Base-by-base conservation (phyloP, 208 protist genomes). In the Strigomonas culicis region DNA sequence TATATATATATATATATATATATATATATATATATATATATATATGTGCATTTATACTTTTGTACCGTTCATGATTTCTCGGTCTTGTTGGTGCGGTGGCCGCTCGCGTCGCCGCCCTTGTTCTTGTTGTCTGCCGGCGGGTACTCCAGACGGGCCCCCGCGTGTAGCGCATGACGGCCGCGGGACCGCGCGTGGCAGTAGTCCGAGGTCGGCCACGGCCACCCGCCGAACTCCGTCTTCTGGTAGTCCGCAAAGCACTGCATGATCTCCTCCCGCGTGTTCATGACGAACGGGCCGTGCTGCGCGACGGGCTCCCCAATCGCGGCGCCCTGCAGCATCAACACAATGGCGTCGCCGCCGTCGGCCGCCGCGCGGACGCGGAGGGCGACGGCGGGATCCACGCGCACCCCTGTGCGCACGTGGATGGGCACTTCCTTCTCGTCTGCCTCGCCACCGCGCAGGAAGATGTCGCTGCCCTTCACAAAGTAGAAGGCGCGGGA, bases 251-350 rank as follows among this genome's bases (percentile, higher is more conserved):
- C 49, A 50, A 96, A 92, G 49, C 89, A 92, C 68, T 97, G 72
- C 39, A 64, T 2, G 65, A 98, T 92, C 70, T 98, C 93, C 39
- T 87, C 76, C 41, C 81, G 52, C n/a, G 90, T 97, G 79, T 92
- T 97, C 86, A 97, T 97, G 53, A 98, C 93, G 62, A 98, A 98
- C 19, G 97, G 97, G 17, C 97, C 97, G 63, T 97, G 77, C 71
- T 83, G 75, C 39, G 80, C 88, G 10, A 98, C 80, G 11, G 90
- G 92, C 75, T 98, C 94, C 17, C 84, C 77, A 10, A 97, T 75
- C 19, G 75, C 68, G 17, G 66, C 56, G n/a, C 82, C 82, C 63
- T 88, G 82, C 64, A 88, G 59, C 52, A 88, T 32, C 62, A 88
- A 68, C 66, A 88, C 57, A n/a, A 66, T 30, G 24, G 73, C 85